Evolutionary conservation across 2,329 filamentous ascomycete genomes (phyloP).

Genomic region (Ascosphaera acerosa): DNA sequence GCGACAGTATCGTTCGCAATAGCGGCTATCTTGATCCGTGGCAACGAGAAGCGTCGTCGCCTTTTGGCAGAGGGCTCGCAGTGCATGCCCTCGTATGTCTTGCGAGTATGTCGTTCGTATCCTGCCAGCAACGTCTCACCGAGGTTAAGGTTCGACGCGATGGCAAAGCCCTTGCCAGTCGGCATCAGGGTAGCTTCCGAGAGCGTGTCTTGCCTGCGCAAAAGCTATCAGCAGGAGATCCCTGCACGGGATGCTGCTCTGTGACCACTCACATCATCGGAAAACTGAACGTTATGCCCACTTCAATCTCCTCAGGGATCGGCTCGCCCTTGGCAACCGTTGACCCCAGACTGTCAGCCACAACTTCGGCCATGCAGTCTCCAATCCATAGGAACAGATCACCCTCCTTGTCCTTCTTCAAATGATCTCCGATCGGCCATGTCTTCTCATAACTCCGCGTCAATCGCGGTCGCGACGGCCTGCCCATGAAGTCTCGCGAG

Average conservation of each 20-base stretch:
- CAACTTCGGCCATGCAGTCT: constrained; percentile 46
- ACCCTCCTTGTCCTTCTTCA: constrained; percentile 41
- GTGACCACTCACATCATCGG: constrained; percentile 23
- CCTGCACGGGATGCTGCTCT: constrained; percentile 1
- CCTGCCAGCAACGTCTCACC: constrained; percentile 28
- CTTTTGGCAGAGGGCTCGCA: constrained; percentile 19
- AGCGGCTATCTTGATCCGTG: constrained; percentile 42
- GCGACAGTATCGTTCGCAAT: constrained; percentile 66
- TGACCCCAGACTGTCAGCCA: constrained; percentile 26
- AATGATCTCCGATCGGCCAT: constrained; percentile 29
- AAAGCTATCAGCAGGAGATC: background rate
- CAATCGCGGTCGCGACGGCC: constrained; percentile 22
- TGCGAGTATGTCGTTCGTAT: constrained; percentile 26
- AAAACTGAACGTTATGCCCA: constrained; percentile 26
- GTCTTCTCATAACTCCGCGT: constrained; percentile 23
- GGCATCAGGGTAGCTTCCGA: constrained; percentile 30
- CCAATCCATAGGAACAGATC: constrained; percentile 65
- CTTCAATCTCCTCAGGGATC: constrained; percentile 20
- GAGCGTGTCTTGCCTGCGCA: constrained; percentile 24
- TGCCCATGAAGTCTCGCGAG: constrained; percentile 20
- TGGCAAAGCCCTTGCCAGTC: constrained; percentile 33
- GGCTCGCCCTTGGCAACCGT: constrained; percentile 14
- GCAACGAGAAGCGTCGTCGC: constrained; percentile 26
- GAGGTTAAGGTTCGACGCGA: constrained; percentile 28
- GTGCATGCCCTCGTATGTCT: constrained; percentile 12